A percentile compares a stretch with the other conserved stretches of the same genome.
These are phyloP conservation scores for Hypoxylon sp. DNA, from an alignment of 2,329 filamentous ascomycete species.

Conservation along the genomic window DNA sequence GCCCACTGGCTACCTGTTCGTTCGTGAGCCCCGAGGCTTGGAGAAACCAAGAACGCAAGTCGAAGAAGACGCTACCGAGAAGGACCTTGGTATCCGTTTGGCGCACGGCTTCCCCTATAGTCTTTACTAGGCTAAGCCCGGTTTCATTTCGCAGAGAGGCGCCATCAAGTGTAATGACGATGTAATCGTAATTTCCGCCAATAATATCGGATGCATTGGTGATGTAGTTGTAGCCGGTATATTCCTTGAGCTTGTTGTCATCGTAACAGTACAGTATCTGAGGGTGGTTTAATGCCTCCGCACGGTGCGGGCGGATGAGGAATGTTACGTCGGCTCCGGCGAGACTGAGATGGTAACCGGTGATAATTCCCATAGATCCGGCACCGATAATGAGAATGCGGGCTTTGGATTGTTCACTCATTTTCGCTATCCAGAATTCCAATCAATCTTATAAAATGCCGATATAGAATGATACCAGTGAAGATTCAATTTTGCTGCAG, in stretches of 20 bases:
- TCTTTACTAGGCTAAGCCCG: slow-evolving; percentile 20
- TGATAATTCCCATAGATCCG: slow-evolving; percentile 32
- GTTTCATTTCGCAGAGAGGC: slow-evolving; percentile 23
- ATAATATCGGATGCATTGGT: slow-evolving; percentile 21
- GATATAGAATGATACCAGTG: neutral
- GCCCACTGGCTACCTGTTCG: slow-evolving; percentile 30
- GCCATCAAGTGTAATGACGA: slow-evolving; percentile 35
- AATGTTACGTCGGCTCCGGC: slow-evolving; percentile 37
- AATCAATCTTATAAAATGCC: neutral
- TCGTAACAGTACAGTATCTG: slow-evolving; percentile 39
- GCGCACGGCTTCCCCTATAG: slow-evolving; percentile 30
- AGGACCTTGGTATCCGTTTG: slow-evolving; percentile 31
- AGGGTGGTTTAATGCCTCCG: slow-evolving; percentile 21
- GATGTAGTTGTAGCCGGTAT: slow-evolving; percentile 23
- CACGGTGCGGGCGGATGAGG: slow-evolving; percentile 34
- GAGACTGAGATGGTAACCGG: slow-evolving; percentile 28
- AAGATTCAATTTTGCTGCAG: neutral
- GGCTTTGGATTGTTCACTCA: slow-evolving; percentile 19
- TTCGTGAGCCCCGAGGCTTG: slow-evolving; percentile 19
- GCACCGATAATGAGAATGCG: slow-evolving; percentile 36
- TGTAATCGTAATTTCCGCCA: slow-evolving; percentile 29
- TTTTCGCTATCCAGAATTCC: slow-evolving; percentile 4
- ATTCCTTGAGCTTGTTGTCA: slow-evolving; percentile 37
- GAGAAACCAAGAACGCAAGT: slow-evolving; percentile 35
- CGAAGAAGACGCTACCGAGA: slow-evolving; percentile 32